Percentiles rank a stretch among this genome's conserved stretches.
These are phyloP conservation scores for Parastagonospora nodorum DNA, from an alignment of 2,329 filamentous ascomycete genomes.

Conservation along the genomic window DNA sequence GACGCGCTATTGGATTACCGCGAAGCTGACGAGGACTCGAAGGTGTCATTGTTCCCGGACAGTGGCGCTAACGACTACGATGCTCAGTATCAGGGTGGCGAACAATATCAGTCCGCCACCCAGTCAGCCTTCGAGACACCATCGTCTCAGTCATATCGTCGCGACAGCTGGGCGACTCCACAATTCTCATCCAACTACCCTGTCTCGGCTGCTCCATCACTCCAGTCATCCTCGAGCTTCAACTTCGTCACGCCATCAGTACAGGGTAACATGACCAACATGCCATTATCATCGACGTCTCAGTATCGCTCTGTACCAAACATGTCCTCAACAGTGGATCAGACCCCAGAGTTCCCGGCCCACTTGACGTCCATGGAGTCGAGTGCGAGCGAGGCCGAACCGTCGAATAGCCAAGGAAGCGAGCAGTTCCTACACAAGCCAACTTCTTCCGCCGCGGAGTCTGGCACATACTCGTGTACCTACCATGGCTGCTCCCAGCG, in stretches of 20 bases:
- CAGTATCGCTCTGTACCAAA: constrained; percentile 41
- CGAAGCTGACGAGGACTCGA: constrained; percentile 71
- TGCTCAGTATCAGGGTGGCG: constrained; percentile 50
- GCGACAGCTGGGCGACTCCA: constrained; percentile 43
- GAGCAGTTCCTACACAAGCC: constrained; percentile 58
- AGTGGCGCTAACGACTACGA: constrained; percentile 60
- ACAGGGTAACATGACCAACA: constrained; percentile 35
- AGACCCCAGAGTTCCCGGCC: constrained; percentile 63
- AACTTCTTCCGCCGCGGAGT: constrained; percentile 69
- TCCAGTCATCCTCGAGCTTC: constrained; percentile 47
- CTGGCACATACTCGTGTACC: constrained; percentile 93
- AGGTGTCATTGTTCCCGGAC: constrained; percentile 74
- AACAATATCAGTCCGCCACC: constrained; percentile 45
- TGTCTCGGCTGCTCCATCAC: constrained; percentile 33
- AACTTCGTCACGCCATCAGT: constrained; percentile 54
- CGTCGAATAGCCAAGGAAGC: constrained; percentile 50
- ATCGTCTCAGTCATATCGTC: constrained; percentile 39
- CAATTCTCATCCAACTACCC: constrained; percentile 43
- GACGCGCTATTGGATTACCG: constrained; percentile 87
- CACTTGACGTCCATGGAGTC: constrained; percentile 67
- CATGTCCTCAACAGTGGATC: constrained; percentile 42
- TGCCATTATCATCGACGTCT: constrained; percentile 40
- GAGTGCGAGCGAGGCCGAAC: constrained; percentile 59
- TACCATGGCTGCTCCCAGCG: constrained; percentile 88
- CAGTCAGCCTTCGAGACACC: constrained; percentile 44